These are phyloP conservation scores for Barbarea vulgaris DNA, from an alignment of 345 rosid genomes.

Conservation along the genomic window DNA sequence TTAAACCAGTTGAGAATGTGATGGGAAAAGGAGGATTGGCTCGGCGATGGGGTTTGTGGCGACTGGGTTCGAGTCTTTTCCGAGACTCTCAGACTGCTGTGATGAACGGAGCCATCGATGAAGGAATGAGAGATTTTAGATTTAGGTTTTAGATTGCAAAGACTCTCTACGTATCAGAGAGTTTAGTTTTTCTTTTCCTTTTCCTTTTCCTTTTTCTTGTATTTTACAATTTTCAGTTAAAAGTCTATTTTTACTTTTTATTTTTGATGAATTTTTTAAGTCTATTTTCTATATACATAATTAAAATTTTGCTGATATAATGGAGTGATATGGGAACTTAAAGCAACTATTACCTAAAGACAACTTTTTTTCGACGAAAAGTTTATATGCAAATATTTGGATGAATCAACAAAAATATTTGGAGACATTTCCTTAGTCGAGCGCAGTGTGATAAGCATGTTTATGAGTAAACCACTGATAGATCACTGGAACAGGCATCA, in stretches of 20 bases:
- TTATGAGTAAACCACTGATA: no score
- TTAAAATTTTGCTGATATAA: no score
- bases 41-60: slow-evolving; percentile 2
- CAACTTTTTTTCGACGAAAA: neutral
- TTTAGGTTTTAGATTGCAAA: slow-evolving; percentile 24
- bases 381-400: neutral
- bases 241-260: no score
- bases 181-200: neutral
- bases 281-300: neutral
- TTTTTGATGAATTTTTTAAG: no score
- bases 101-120: slow-evolving; percentile 13
- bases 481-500: no score
- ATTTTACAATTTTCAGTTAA: neutral
- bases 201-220: no score
- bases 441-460: no score
- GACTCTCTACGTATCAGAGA: neutral
- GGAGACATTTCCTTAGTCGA: no score
- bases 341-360: neutral
- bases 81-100: slow-evolving; percentile 17
- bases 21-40: neutral
- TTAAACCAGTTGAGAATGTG: neutral
- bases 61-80: neutral
- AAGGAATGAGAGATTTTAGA: slow-evolving; percentile 1
- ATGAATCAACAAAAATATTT: neutral
- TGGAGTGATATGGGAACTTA: no score